A percentile compares a stretch with the other conserved stretches of the same genome.
phyloP scores from a whole-genome alignment of 2,329 filamentous ascomycete genomes.

The Colletotrichum sublineola region DNA sequence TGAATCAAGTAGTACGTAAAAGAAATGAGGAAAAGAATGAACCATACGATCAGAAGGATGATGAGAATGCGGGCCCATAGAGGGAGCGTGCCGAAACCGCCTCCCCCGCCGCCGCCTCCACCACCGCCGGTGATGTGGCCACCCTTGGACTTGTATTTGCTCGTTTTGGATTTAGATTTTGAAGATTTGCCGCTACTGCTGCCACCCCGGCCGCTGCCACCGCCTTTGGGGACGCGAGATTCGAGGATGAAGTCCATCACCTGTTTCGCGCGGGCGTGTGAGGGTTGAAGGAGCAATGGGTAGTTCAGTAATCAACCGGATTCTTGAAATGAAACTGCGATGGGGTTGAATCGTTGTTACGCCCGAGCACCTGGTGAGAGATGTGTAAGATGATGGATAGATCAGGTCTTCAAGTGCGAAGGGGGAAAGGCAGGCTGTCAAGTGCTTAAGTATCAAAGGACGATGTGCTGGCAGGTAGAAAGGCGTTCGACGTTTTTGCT shows the following conservation, averaged over 20 bases:
- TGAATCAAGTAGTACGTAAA: conserved; percentile 17
- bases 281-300: neutral
- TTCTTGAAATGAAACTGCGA: neutral
- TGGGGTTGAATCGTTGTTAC: neutral
- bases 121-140: conserved; percentile 18
- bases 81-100: conserved; percentile 32
- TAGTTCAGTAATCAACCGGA: neutral
- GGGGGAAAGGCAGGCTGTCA: conserved; percentile 2
- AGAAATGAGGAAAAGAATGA: conserved; percentile 30
- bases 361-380: neutral
- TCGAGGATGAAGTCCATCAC: conserved; percentile 36
- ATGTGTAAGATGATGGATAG: neutral
- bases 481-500: neutral
- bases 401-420: neutral
- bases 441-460: conserved; percentile 8
- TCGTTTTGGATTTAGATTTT: conserved; percentile 20
- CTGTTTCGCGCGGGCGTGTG: neutral
- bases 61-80: conserved; percentile 42
- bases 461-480: neutral
- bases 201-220: conserved; percentile 23
- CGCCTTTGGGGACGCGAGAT: conserved; percentile 35
- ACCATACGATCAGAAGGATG: conserved; percentile 38
- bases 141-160: conserved; percentile 32
- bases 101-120: conserved; percentile 4
- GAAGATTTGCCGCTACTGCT: conserved; percentile 6